Conservation (phyloP, 2,329 filamentous ascomycete genomes). For the Tolypocladium amazonense region DNA sequence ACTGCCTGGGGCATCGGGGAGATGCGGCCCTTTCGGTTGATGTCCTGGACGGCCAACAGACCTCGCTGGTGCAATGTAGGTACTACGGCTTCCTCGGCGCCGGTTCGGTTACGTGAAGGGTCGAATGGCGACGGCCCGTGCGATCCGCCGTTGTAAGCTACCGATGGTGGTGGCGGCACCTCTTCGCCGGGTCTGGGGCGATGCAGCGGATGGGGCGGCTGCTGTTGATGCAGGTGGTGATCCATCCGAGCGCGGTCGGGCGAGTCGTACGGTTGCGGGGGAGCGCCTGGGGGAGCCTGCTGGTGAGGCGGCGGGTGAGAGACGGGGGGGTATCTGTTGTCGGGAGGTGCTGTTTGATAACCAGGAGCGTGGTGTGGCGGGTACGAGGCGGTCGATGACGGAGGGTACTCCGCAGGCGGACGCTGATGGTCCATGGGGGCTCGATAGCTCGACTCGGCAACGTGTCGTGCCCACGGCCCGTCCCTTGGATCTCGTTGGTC, state of each 20-base stretch:
- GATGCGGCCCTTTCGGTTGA: slow-evolving; percentile 70
- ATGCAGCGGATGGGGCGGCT: slow-evolving; percentile 22
- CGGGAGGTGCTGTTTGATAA: slow-evolving; percentile 19
- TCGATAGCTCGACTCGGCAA: slow-evolving; percentile 21
- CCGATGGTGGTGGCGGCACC: slow-evolving; percentile 35
- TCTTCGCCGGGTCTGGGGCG: slow-evolving; percentile 35
- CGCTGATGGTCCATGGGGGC: slow-evolving; percentile 30
- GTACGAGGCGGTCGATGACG: slow-evolving; percentile 25
- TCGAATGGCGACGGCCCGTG: slow-evolving; percentile 30
- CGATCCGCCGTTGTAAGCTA: slow-evolving; percentile 32
- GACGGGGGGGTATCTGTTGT: slow-evolving; percentile 19
- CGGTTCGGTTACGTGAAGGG: slow-evolving; percentile 23
- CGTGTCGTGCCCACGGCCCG: slow-evolving; percentile 21
- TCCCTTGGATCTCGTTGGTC: slow-evolving; percentile 26
- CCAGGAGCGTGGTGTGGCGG: slow-evolving; percentile 15
- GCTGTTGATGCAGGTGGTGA: slow-evolving; percentile 24
- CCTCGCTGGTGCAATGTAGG: slow-evolving; percentile 46
- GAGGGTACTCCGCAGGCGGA: slow-evolving; percentile 36
- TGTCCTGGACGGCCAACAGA: slow-evolving; percentile 69
- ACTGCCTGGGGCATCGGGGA: slow-evolving; percentile 90
- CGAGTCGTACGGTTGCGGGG: slow-evolving; percentile 33
- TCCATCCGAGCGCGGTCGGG: slow-evolving; percentile 38
- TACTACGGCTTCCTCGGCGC: slow-evolving; percentile 42
- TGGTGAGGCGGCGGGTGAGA: slow-evolving; percentile 23
- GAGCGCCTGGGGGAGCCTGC: slow-evolving; percentile 12